Evolutionary conservation across 2,329 filamentous ascomycete genomes (phyloP), one percentile per base, ranked within the genome.

Genomic region (Chrysoporthe cubensis): DNA sequence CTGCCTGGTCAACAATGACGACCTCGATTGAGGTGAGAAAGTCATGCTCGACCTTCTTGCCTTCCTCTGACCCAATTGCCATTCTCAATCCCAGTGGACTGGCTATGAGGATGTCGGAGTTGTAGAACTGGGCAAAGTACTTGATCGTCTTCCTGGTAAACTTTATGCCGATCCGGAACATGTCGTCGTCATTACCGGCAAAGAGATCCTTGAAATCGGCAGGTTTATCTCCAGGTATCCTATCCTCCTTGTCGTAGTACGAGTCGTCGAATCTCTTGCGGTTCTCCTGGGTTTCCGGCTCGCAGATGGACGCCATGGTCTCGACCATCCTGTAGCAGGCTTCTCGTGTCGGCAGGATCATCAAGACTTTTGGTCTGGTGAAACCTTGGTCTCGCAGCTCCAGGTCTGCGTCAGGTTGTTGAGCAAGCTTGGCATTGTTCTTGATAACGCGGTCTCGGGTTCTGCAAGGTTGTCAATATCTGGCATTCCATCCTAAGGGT

Each of bases 101-200:
- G 32, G 93, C 94, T 65, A 99, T 85, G 66, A 99, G 93, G 71
- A 99, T 94, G 77, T 99, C 96, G 11, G 94, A 97, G 77, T 91
- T 95, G 83, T 98, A 98, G 78, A 99, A 99, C 70, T 94, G 91
- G 0, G 95, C 87, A 81, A 97, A 99, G 77, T 92, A 96, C 78
- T 97, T 98, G 76, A 98, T 85, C 0, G 94, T 97, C 80, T 97
- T 98, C 70, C 96, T 88, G 0, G 96, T 98, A 77, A 99, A 96
- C 79, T 98, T 99, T 76, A 99, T 80, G n/a, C 95, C 96, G 1
- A 98, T 83, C 3, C 95, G 89, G 81, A 98, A 99, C 87, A 96
- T 96, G 80, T 99, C 96, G 76, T 98, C 96, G 76, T 97, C 93
- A 76, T 97, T 98, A 68, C 96, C 96, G 70, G 90, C 90, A 75